Conservation (phyloP, 345 rosid species). For the Eucalyptus sp. region DNA sequence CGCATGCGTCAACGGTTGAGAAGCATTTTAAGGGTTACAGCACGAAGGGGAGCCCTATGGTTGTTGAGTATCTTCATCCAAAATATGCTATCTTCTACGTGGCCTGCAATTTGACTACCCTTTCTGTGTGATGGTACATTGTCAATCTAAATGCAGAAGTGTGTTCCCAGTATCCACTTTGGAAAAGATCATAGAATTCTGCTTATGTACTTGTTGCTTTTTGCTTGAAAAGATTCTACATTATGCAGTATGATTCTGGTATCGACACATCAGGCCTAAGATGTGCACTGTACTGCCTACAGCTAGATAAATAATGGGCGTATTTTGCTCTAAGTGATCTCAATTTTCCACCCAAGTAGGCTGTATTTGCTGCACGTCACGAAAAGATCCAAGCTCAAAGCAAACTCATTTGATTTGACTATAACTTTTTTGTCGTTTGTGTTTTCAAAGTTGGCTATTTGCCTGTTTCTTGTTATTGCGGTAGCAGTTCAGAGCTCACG, state of each 20-base stretch:
- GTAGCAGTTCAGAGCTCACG: constrained; percentile 16
- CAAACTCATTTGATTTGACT: background rate
- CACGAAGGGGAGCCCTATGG: no score
- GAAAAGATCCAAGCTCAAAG: background rate
- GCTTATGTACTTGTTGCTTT: background rate
- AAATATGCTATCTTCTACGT: no score
- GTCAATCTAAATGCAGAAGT: background rate
- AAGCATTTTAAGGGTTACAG: no score
- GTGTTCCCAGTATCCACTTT: background rate
- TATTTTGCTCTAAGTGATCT: background rate
- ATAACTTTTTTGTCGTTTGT: background rate
- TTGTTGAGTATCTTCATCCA: no score
- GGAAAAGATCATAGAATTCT: background rate
- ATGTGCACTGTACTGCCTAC: background rate
- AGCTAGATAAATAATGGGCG: background rate
- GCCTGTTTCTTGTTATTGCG: constrained; percentile 75
- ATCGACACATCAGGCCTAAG: background rate
- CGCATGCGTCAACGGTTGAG: accelerated
- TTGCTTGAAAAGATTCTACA: background rate
- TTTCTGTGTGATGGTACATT: no score
- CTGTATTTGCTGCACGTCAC: background rate
- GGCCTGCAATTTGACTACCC: no score
- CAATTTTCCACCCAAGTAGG: background rate
- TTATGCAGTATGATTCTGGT: background rate
- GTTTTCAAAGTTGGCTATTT: constrained; percentile 53